These are phyloP conservation scores for Barnettozyma hawaiiensis DNA, from an alignment of 1,139 yeast species.

Conservation along the genomic window DNA sequence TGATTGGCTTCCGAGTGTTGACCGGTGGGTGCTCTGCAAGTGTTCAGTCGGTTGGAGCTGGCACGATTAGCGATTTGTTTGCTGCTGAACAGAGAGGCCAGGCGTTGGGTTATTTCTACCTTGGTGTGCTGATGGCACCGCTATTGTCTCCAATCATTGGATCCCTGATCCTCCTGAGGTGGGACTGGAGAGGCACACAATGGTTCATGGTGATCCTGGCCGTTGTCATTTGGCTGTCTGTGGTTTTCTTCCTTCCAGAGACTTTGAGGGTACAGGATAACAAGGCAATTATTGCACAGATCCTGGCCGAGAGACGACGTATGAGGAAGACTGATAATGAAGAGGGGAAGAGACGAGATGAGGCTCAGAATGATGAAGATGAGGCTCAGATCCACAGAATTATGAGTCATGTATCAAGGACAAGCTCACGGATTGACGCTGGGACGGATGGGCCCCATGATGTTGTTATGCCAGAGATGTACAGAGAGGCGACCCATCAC, in stretches of 20 bases:
- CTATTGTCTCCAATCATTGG: constrained; percentile 77
- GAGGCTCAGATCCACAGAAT: constrained; percentile 12
- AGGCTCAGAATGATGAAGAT: constrained; percentile 12
- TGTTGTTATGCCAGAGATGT: constrained; percentile 28
- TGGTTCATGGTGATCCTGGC: constrained; percentile 75
- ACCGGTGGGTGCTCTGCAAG: constrained; percentile 82
- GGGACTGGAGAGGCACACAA: constrained; percentile 90
- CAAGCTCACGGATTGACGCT: constrained; percentile 8
- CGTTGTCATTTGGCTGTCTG: constrained; percentile 44
- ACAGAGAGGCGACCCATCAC: constrained; percentile 20
- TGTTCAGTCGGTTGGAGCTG: constrained; percentile 88
- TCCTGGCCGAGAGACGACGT: constrained; percentile 38
- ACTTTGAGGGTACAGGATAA: constrained; percentile 57
- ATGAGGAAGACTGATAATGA: too few relatives aligned
- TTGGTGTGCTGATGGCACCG: constrained; percentile 82
- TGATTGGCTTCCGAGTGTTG: constrained; percentile 64
- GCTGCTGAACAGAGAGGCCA: constrained; percentile 64
- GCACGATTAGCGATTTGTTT: constrained; percentile 74
- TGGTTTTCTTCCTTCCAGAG: constrained; percentile 65
- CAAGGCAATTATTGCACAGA: constrained; percentile 40
- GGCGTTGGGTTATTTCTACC: constrained; percentile 76
- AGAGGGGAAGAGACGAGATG: too few relatives aligned
- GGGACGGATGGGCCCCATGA: constrained; percentile 18
- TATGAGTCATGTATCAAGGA: constrained; percentile 18
- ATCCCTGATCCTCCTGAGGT: constrained; percentile 62